Percentiles rank a stretch among this genome's conserved stretches.
Conservation (phyloP, 345 rosid species). For the Pistacia vera region DNA sequence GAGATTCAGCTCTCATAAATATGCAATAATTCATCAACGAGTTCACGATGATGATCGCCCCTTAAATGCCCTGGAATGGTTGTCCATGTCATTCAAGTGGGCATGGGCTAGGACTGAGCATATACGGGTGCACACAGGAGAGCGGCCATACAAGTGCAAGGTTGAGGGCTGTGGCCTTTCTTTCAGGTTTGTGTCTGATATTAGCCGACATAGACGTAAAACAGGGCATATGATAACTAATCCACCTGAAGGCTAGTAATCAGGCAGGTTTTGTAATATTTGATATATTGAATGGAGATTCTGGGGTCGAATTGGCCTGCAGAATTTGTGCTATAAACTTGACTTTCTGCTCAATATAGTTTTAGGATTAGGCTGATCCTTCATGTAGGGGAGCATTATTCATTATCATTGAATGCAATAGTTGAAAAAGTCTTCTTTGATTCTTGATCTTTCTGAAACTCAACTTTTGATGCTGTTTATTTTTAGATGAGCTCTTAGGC, state of each 20-base stretch:
- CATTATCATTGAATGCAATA: slow-evolving; percentile 32
- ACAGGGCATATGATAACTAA: slow-evolving; percentile 71
- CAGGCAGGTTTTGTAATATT: slow-evolving; percentile 20
- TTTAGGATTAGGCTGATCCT: slow-evolving; percentile 29
- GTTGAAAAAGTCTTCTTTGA: slow-evolving; percentile 11
- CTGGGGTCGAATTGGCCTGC: slow-evolving; percentile 18
- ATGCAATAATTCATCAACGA: slow-evolving; percentile 77
- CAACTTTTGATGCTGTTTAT: neutral
- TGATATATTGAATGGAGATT: slow-evolving; percentile 19
- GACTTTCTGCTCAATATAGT: slow-evolving; percentile 19
- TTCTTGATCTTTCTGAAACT: neutral
- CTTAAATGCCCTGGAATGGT: slow-evolving; percentile 90
- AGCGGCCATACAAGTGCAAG: slow-evolving; percentile 86
- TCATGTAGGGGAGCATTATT: slow-evolving; percentile 31
- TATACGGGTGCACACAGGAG: slow-evolving; percentile 90
- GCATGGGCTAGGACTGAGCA: slow-evolving; percentile 99
- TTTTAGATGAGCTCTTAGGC: neutral
- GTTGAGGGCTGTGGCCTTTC: slow-evolving; percentile 79
- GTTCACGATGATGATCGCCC: slow-evolving; percentile 93
- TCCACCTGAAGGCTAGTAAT: slow-evolving; percentile 28
- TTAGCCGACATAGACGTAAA: slow-evolving; percentile 91
- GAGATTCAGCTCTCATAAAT: slow-evolving; percentile 83
- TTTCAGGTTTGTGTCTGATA: slow-evolving; percentile 95
- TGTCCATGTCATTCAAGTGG: slow-evolving; percentile 98
- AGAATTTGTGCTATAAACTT: slow-evolving; percentile 26